phyloP scores from a whole-genome alignment of 768 basidiomycete species.

The Rhodosporidiobolus odoratus region DNA sequence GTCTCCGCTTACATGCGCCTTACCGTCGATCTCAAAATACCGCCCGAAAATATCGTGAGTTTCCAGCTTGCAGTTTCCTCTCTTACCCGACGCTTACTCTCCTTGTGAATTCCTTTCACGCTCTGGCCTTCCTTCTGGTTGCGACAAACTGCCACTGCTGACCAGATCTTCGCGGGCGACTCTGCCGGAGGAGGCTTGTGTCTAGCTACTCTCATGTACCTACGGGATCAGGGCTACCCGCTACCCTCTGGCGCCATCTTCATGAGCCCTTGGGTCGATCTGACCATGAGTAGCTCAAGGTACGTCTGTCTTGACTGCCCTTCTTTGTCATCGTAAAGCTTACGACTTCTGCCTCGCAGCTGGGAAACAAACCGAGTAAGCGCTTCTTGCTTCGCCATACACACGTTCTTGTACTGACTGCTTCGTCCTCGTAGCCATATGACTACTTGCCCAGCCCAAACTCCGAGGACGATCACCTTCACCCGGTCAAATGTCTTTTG shows the following conservation, averaged over 20 bases:
- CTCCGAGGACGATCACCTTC: constrained; percentile 70
- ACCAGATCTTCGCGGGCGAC: constrained; percentile 70
- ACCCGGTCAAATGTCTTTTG: constrained; percentile 90
- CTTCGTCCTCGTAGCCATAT: constrained; percentile 46
- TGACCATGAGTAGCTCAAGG: constrained; percentile 97
- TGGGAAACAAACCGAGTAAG: constrained; percentile 84
- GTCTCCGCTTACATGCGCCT: constrained; percentile 81
- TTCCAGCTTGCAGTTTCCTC: constrained; percentile 49
- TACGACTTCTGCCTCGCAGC: too few species aligned
- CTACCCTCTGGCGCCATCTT: constrained; percentile 79
- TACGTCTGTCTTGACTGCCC: too few species aligned
- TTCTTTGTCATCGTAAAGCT: too few species aligned
- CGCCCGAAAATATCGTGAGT: constrained; percentile 69
- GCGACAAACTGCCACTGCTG: too few species aligned
- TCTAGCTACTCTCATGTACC: constrained; percentile 82
- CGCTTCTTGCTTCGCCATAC: neutral
- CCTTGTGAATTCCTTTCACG: neutral
- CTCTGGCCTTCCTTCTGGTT: neutral
- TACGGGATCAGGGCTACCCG: constrained; percentile 82
- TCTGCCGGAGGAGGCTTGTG: constrained; percentile 87
- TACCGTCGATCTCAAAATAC: constrained; percentile 78
- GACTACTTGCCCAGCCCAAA: constrained; percentile 70
- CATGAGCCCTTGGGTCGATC: constrained; percentile 58
- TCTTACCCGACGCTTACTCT: neutral
- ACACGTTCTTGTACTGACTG: neutral